Evolutionary conservation across 2,329 filamentous ascomycete species (phyloP), one percentile per base, ranked within the genome.

Genomic region (Fusarium sp.): DNA sequence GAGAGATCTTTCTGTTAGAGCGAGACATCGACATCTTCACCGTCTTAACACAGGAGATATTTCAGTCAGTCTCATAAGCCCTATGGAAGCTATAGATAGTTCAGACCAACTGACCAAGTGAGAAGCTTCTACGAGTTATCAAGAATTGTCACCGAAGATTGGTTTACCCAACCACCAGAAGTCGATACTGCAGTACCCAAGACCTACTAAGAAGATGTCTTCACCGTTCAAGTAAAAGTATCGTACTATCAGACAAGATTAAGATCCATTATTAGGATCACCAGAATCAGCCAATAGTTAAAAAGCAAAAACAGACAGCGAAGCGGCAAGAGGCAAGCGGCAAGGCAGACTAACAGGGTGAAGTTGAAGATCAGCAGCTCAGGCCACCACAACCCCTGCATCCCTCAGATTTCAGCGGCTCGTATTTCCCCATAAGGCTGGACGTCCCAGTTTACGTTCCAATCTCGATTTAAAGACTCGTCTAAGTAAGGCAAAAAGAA

Each of bases 11-110:
- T n/a, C 5, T 27, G 21, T 5, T 21, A 56, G 16, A n/a, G 30
- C 14, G 16, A 20, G 11, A 14, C 14, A n/a, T 9, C 6, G 1
- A 14, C 2, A 8, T 5, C 3, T 2, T 3, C 1, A 3, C 13
- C 14, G 2, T 21, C 28, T 4, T 3, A 7, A 30, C 28, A 30
- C 0, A 4, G 12, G 7, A 2, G 12, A n/a, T 30, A 23, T 11
- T 1, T 3, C 14, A 42, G 5, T 7, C 8, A 30, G n/a, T 48
- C 46, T 12, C 16, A 6, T 43, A 0, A 7, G 13, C 1, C 8
- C 14, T 14, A 10, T 25, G 21, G 8, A 10, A n/a, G 12, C 37
- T 12, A 7, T 28, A 30, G 18, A 28, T 11, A 27, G 25, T n/a
- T 46, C 27, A n/a, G 18, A 18, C 7, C 4, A 34, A 4, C 27